Base-by-base conservation (phyloP, 2,329 filamentous ascomycete species). In the Xylariaceae sp. region DNA sequence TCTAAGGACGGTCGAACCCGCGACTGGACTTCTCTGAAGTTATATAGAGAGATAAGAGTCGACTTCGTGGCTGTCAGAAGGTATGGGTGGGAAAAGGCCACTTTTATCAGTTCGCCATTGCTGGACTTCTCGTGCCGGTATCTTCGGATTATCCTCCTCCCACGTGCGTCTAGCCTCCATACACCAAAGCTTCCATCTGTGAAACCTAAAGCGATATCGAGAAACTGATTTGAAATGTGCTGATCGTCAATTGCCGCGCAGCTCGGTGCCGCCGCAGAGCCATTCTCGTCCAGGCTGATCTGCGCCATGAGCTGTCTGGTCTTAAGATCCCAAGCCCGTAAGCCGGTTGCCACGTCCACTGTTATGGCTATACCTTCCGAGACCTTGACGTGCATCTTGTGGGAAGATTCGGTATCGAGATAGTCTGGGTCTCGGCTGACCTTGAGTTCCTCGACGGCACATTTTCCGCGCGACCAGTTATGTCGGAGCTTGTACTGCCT, bases 401-500 rank as follows among this genome's bases (percentile, higher is more conserved):
- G 71, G 4, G 44, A 65, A 2, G 69, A 64, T 33, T 73, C 68
- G 6, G 32, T 34, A 6, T 44, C 50, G 3, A 16, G 17, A 3
- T 48, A n/a, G 42, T 46, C n/a, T 7, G 32, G 15, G 9, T 55
- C 53, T 15, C 43, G 35, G 24, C 56, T 42, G 48, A 67, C 39
- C 73, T 67, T 73, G 22, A 96, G 78, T 62, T 95, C 87, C 28
- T 85, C 82, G 11, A 95, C 80, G 29, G 79, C 84, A 55, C 89
- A 95, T 51, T 79, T 82, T 1, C 91, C 93, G 47, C 76, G 79
- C 1, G 86, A 79, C 93, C 93, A 97, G 65, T 97, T 97, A 60
- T 95, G 86, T 34, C 87, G 78, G 37, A 96, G 72, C 56, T 85
- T 88, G 64, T 94, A 97, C 55, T 93, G 86, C 47, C 79, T 77